A percentile compares a stretch with the other conserved stretches of the same genome.
phyloP scores from a whole-genome alignment of 805 yeast genomes.

The Candida nemodendra region DNA sequence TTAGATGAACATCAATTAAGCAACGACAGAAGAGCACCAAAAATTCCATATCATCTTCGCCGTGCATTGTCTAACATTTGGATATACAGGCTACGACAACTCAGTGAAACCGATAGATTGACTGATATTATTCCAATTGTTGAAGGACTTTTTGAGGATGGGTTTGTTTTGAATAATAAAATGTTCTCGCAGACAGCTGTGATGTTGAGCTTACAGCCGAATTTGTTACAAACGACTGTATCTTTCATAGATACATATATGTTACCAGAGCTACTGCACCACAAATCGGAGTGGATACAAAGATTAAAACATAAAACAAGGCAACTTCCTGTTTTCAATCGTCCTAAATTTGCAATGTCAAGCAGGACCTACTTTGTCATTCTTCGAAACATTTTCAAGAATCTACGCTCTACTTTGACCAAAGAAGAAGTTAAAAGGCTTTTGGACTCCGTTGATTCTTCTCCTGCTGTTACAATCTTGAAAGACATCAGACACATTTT shows the following conservation, averaged over 20 bases:
- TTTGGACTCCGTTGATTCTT: slow-evolving; percentile 2
- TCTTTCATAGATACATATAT: slow-evolving; percentile 28
- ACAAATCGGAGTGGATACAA: slow-evolving; percentile 4
- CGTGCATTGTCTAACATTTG: slow-evolving; percentile 27
- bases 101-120: slow-evolving; percentile 26
- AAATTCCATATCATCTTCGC: slow-evolving; percentile 26
- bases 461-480: slow-evolving; percentile 3
- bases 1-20: slow-evolving; percentile 17
- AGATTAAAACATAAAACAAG: slow-evolving; percentile 8
- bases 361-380: slow-evolving; percentile 10
- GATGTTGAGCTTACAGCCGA: slow-evolving; percentile 19
- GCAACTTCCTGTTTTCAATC: neutral
- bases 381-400: slow-evolving; percentile 5
- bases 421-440: neutral
- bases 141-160: slow-evolving; percentile 18
- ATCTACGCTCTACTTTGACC: slow-evolving; percentile 1
- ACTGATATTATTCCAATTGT: slow-evolving; percentile 17
- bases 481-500: slow-evolving; percentile 2
- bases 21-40: slow-evolving; percentile 3
- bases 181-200: slow-evolving; percentile 30
- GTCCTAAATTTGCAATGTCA: slow-evolving; percentile 1
- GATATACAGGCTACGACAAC: slow-evolving; percentile 31
- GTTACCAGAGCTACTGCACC: slow-evolving; percentile 22
- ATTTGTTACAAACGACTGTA: slow-evolving; percentile 22
- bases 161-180: slow-evolving; percentile 28